These are phyloP conservation scores for Westerdykella ornata DNA, from an alignment of 2,329 filamentous ascomycete genomes.

Conservation along the genomic window DNA sequence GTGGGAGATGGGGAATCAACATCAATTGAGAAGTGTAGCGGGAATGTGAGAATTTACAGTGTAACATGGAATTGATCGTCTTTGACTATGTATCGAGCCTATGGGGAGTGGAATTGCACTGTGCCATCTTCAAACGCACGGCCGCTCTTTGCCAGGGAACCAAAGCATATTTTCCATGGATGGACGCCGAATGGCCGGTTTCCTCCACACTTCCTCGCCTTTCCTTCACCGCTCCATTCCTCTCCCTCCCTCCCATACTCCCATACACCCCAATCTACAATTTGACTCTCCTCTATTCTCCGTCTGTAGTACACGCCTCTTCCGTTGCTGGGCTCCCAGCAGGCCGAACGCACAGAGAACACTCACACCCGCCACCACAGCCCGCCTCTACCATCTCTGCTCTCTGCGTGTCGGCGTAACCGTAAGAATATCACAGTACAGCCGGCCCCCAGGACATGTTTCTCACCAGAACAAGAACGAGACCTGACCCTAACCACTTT, in stretches of 20 bases:
- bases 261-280: not conserved
- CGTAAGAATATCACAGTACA: slow-evolving; percentile 54
- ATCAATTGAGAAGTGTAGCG: no score
- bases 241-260: not conserved
- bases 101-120: no score
- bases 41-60: no score
- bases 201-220: no score
- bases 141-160: no score
- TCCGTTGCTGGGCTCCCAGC: not conserved
- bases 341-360: not conserved
- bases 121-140: no score
- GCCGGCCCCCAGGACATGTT: slow-evolving; percentile 48
- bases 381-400: not conserved
- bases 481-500: slow-evolving; percentile 62
- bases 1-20: no score
- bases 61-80: no score
- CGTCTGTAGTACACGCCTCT: not conserved
- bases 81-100: no score
- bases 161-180: no score
- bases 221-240: not conserved
- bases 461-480: slow-evolving; percentile 54
- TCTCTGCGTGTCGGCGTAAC: slow-evolving; percentile 21
- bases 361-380: not conserved
- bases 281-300: not conserved
- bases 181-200: no score